Evolutionary conservation across 176 grass and related monocot species (phyloP).

Genomic region (Carex littledalei): DNA sequence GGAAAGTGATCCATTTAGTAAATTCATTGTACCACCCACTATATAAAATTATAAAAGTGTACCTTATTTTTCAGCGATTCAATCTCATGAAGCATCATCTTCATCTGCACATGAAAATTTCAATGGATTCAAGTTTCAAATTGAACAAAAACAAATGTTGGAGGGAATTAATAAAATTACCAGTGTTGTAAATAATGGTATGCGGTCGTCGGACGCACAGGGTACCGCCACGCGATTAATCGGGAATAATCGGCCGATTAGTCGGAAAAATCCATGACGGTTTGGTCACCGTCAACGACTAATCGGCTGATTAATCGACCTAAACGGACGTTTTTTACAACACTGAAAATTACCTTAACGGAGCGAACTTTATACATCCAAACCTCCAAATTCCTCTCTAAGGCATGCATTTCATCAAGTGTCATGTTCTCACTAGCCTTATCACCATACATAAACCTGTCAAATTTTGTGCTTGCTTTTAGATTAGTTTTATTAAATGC

Average conservation of each 20-base stretch:
- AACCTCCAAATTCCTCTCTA: conserved; percentile 33
- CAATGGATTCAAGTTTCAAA: conserved; percentile 3
- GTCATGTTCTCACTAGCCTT: conserved; percentile 20
- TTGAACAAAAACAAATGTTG: not conserved
- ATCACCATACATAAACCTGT: conserved; percentile 33
- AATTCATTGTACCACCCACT: not conserved
- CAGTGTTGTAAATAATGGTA: not conserved
- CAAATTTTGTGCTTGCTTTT: not conserved
- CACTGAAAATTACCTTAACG: conserved; percentile 13
- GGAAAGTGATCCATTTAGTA: not conserved
- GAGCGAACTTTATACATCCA: conserved; percentile 36
- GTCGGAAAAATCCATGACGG: no score
- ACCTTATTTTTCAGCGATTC: conserved; percentile 44
- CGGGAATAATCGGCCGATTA: no score
- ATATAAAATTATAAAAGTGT: not conserved
- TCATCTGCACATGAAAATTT: conserved; percentile 25
- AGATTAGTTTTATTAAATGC: not conserved
- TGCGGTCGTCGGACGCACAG: no score
- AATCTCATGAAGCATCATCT: conserved; percentile 46
- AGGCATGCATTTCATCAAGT: conserved; percentile 34
- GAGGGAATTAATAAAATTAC: not conserved
- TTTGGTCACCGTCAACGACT: no score
- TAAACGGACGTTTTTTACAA: no score
- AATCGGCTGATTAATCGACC: no score
- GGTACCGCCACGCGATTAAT: no score